Evolutionary conservation across 805 yeast species (phyloP).

Genomic region (Pichia thaimueangensis): DNA sequence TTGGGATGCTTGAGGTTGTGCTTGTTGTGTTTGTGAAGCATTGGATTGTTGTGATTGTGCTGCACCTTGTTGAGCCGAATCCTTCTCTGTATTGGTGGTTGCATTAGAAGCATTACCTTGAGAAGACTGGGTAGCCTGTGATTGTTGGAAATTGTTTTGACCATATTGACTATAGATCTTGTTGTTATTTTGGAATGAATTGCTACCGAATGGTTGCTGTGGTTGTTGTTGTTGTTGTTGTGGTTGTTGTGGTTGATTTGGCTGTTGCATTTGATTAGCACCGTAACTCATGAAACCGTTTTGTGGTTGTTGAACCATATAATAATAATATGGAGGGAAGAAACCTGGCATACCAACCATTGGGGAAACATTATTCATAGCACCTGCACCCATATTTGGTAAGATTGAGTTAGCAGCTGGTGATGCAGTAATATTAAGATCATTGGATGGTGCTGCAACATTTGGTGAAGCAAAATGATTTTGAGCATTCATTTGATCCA

Average conservation of each 20-base stretch:
- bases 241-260: constrained; percentile 15
- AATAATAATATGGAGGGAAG: constrained; percentile 29
- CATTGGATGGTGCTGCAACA: constrained; percentile 4
- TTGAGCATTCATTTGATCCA: constrained; percentile 21
- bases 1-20: constrained; percentile 6
- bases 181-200: constrained; percentile 19
- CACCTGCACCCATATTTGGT: constrained; percentile 17
- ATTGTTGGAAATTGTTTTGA: constrained; percentile 14
- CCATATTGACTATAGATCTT: constrained; percentile 27
- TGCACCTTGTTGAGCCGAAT: constrained; percentile 17
- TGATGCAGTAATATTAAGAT: constrained; percentile 10
- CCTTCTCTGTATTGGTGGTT: constrained; percentile 15
- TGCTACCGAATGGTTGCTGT: constrained; percentile 19
- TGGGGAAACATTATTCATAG: constrained; percentile 20
- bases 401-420: constrained; percentile 17
- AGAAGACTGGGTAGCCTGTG: constrained; percentile 7
- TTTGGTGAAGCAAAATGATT: constrained; percentile 7
- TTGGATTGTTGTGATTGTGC: constrained; percentile 7
- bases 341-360: constrained; percentile 29
- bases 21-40: constrained; percentile 2
- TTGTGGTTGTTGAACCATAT: constrained; percentile 15
- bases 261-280: constrained; percentile 18
- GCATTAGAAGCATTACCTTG: constrained; percentile 9
- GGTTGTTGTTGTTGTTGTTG: constrained; percentile 9
- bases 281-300: constrained; percentile 8